Conservation (phyloP, 805 yeast genomes). For the Blastobotrys chiropterorum region DNA sequence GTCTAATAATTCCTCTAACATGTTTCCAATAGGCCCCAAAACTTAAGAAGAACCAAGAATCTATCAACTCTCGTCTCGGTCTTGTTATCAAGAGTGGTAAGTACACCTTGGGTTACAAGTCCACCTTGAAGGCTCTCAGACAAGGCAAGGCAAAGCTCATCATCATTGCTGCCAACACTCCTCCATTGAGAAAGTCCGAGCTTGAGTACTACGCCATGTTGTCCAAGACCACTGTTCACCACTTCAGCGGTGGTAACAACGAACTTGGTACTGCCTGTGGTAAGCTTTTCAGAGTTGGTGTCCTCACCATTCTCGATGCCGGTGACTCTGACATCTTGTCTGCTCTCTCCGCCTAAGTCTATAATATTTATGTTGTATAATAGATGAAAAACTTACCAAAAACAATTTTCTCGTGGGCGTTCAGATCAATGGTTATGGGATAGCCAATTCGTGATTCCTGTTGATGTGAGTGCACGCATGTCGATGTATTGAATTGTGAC, state of each 20-base stretch:
- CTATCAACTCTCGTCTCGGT: constrained; percentile 97
- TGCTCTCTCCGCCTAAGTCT: constrained; percentile 18
- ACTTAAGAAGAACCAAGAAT: constrained; percentile 79
- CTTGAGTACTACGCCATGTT: constrained; percentile 99
- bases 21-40: constrained; percentile 78
- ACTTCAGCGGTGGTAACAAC: constrained; percentile 99
- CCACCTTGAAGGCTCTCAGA: constrained; percentile 96
- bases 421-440: neutral
- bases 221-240: constrained; percentile 93
- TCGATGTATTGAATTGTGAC: too few species aligned
- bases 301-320: constrained; percentile 90
- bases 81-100: constrained; percentile 98
- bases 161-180: constrained; percentile 98
- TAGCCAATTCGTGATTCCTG: neutral
- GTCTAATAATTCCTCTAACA: neutral
- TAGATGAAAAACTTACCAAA: neutral
- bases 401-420: neutral
- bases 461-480: too few species aligned
- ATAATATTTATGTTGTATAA: neutral
- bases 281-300: constrained; percentile 99
- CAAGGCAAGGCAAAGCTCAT: constrained; percentile 98
- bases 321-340: constrained; percentile 98
- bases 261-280: constrained; percentile 99
- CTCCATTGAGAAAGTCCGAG: constrained; percentile 99
- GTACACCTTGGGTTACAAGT: constrained; percentile 99